Evolutionary conservation across 805 yeast genomes (phyloP), one percentile per base, ranked within the genome.

Genomic region (Naumovozyma castellii): DNA sequence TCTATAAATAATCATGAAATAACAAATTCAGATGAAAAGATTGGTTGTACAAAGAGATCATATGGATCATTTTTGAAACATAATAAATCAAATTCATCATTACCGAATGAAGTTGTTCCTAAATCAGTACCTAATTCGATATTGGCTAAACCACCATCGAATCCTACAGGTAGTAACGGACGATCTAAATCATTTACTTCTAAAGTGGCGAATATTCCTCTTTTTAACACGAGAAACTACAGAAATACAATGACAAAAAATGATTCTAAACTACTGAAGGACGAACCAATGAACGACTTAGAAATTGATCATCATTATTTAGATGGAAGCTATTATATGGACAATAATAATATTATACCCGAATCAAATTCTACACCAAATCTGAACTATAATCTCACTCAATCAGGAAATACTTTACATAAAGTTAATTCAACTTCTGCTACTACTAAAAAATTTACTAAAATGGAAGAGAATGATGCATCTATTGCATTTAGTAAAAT

Each of bases 401-500:
- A 10, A 10, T 22, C 27, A 10, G 27, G 27, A 22, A 22, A 22
- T 22, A 10, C 6, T 22, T 10, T 22, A 6, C 27, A 10, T 6
- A 22, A 22, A 10, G 10, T 22, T 22, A 22, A 22, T 22, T 22
- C 27, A 22, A 22, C 9, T 22, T 22, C 27, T 6, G 6, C 27
- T 22, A 6, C 27, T 6, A 6, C 27, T 6, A 22, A 22, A 10
- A 22, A 22, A 22, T 22, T 22, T 22, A 22, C 27, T 6, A 22
- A 22, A 10, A 22, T 22, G 20, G 62, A 58, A 39, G 64, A 59
- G 34, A 60, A 60, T 43, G 65, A 60, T 45, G 65, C 65, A 3
- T 56, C 64, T 5, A 49, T 59, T 20, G 65, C 63, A 40, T 60
- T 60, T 34, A 57, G 57, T 38, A 60, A 58, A 38, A 49, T 60